phyloP scores from a whole-genome alignment of 371 early-diverging fungal genomes.

The Mucor mucedo region DNA sequence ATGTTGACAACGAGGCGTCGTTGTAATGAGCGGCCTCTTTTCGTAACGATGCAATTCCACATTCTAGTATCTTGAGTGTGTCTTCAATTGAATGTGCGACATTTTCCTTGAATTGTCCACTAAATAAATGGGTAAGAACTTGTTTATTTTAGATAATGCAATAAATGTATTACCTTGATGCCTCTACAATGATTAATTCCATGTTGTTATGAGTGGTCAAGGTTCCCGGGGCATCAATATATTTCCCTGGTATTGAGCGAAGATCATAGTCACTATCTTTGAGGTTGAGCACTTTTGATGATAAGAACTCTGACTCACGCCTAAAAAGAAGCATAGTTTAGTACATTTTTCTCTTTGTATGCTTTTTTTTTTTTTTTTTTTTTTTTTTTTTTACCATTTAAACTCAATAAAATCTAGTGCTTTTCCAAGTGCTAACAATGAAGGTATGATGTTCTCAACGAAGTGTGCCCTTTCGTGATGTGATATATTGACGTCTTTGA shows the following conservation, averaged over 20 bases:
- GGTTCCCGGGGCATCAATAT: constrained; percentile 22
- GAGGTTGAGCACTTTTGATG: constrained; percentile 17
- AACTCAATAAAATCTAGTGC: constrained; percentile 18
- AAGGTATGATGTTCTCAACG: constrained; percentile 20
- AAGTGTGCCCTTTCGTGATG: constrained; percentile 25
- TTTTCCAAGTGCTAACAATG: constrained; percentile 23
- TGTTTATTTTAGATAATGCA: constrained; percentile 23
- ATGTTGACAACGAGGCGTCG: constrained; percentile 21
- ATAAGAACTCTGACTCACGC: constrained; percentile 22
- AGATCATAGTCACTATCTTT: constrained; percentile 23
- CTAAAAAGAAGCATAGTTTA: constrained; percentile 16
- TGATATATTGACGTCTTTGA: constrained; percentile 14
- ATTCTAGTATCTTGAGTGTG: constrained; percentile 24
- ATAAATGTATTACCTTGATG: constrained; percentile 25
- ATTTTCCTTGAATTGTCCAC: constrained; percentile 22
- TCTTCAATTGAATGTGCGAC: constrained; percentile 25
- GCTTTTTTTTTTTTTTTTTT: constrained; percentile 11
- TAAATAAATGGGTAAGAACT: constrained; percentile 22
- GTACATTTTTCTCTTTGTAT: constrained; percentile 12
- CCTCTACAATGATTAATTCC: constrained; percentile 25
- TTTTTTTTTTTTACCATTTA: constrained; percentile 20
- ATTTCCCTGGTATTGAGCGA: constrained; percentile 17
- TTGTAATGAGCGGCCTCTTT: constrained; percentile 27
- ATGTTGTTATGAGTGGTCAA: constrained; percentile 24
- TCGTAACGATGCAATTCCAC: constrained; percentile 24